Conservation (phyloP, 179 eudicot species). For the Gypsophila paniculata region DNA sequence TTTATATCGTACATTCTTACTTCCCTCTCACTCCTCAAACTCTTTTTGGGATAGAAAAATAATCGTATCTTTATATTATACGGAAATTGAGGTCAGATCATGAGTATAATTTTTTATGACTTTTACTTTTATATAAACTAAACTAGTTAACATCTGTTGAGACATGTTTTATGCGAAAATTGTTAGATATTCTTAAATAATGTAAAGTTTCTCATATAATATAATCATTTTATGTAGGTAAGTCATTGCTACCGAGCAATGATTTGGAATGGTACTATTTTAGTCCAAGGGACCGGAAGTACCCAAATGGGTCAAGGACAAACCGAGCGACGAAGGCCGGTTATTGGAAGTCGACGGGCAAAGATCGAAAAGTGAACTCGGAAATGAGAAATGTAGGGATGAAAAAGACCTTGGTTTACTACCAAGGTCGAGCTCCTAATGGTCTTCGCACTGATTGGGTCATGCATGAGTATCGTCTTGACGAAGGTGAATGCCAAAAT, state of each 20-base stretch:
- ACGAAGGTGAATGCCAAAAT: slow-evolving; percentile 67
- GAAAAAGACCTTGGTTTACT: slow-evolving; percentile 89
- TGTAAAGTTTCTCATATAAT: too few species aligned
- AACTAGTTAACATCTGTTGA: too few species aligned
- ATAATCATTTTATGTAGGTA: slow-evolving; percentile 36
- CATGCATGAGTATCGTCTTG: slow-evolving; percentile 88
- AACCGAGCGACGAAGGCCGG: slow-evolving; percentile 81
- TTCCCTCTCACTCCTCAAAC: slow-evolving; percentile 21
- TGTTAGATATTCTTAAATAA: too few species aligned
- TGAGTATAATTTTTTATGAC: too few species aligned
- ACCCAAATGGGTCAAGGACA: slow-evolving; percentile 86
- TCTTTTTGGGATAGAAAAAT: background rate
- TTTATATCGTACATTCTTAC: background rate
- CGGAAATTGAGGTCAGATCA: too few species aligned
- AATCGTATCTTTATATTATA: too few species aligned
- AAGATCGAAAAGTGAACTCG: slow-evolving; percentile 67
- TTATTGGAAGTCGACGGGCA: slow-evolving; percentile 90
- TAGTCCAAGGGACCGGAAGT: slow-evolving; percentile 80
- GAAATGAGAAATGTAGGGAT: slow-evolving; percentile 60
- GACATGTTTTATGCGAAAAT: too few species aligned
- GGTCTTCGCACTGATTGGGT: slow-evolving; percentile 82
- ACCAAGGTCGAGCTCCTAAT: slow-evolving; percentile 87
- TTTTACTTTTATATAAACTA: too few species aligned
- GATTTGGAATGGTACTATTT: slow-evolving; percentile 89
- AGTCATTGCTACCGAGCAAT: slow-evolving; percentile 81